Evolutionary conservation across 192 early-diverging fungal species (phyloP), one percentile per base, ranked within the genome.

Genomic region (Coemansia sp.): DNA sequence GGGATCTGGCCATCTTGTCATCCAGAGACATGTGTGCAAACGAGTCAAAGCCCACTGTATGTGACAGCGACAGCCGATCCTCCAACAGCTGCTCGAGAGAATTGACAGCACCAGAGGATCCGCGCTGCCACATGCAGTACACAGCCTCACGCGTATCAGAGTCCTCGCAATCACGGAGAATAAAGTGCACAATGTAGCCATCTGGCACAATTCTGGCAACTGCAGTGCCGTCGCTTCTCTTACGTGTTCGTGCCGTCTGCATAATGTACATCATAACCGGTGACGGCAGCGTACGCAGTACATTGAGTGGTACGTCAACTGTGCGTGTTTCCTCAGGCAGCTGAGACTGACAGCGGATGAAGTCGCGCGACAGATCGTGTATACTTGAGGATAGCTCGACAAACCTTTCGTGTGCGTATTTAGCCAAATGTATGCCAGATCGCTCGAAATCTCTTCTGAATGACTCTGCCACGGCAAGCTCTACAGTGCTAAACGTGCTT

Each of bases 401-500:
- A 86, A 95, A 96, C 25, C 85, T 73, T 1, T 77, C 68, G 10
- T 94, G 89, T 18, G 87, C 81, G 15, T 64, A 63, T 7, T 80
- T 79, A 26, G 88, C 78, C 63, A 99, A 81, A 72, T 97, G 92
- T 53, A 99, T 94, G 4, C 97, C 95, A 0, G 93, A 94, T 59
- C 93, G 92, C 84, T 97, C 94, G 75, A 99, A 99, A 71, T 99
- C 97, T 9, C 85, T 60, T 30, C 95, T 67, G 48, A 99, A 92
- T 12, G 94, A 87, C 37, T 88, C 61, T 0, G 94, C 97, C 0
- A 93, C 93, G 20, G 85, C 82, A 33, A 67, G 82, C 72, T 94
- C 95, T 51, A 93, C 88, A 7, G 80, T 64, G 1, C 86, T 85
- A 26, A 94, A 84, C n/a, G 70, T 48, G 1, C 59, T 45, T 58